Conservation (phyloP, 345 rosid genomes). For the Populus euphratica region DNA sequence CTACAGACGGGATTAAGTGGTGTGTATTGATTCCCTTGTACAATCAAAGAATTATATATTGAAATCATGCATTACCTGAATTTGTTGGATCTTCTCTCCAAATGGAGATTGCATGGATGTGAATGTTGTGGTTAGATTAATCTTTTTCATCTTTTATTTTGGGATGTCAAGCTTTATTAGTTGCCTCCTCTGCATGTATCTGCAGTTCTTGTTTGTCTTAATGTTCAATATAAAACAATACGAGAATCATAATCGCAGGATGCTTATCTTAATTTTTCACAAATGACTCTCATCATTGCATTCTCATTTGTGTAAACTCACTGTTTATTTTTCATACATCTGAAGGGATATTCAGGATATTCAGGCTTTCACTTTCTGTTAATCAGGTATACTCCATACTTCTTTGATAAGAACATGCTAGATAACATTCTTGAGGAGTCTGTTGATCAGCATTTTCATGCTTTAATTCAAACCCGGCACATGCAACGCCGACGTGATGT, state of each 20-base stretch:
- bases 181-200: not conserved
- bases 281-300: not conserved
- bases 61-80: not conserved
- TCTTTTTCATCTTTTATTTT: not conserved
- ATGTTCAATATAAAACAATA: not conserved
- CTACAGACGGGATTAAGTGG: slow-evolving; percentile 88
- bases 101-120: not conserved
- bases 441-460: slow-evolving; percentile 85
- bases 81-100: not conserved
- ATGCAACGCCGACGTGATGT: slow-evolving; percentile 78
- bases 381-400: slow-evolving; percentile 92
- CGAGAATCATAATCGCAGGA: not conserved
- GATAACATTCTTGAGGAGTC: slow-evolving; percentile 96
- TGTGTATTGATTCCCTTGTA: slow-evolving; percentile 17
- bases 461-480: slow-evolving; percentile 84
- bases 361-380: slow-evolving; percentile 6
- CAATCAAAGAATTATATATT: not conserved
- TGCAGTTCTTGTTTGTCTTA: not conserved
- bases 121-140: not conserved
- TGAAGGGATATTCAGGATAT: not conserved
- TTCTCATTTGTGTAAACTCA: slow-evolving; percentile 3
- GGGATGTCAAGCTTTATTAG: not conserved
- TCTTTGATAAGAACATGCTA: slow-evolving; percentile 84
- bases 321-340: not conserved
- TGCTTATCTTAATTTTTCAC: not conserved